Base-by-base conservation (phyloP, 148 eudicot genomes). In the Agrostemma githago region DNA sequence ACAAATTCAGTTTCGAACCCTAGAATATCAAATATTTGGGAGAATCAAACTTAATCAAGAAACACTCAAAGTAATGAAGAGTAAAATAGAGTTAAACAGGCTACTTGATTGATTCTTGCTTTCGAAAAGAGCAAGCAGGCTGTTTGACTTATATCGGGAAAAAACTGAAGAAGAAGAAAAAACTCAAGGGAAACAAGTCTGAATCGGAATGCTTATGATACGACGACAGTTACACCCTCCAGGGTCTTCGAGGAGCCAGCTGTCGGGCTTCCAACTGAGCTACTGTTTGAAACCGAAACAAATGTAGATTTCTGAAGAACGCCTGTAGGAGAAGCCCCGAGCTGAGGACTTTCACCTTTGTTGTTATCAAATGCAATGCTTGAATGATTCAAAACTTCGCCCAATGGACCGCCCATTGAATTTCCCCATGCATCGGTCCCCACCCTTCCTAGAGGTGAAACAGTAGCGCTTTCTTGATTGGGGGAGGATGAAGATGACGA, bases 321-420 rank as follows among this genome's bases (percentile, higher is more conserved):
- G 2, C 91, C 98, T 1, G 89, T 93, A 0, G 98, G 96, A 38
- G 98, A 93, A 15, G 88, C 87, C 37, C 89, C 88, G 4, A 85
- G 48, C 76, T 79, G 85, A 79, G 86, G 84, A 82, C 84, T 72
- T 48, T 76, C 81, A 8, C 73, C 82, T 70, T 66, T 74, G 21
- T 72, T 66, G 63, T 72, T 76, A 64, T 26, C 34, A 1, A 26
- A 26, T 26, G 34, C 34, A 26, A 26, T 26, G 34, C 78, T 73
- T 40, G 83, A 73, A 66, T 77, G 79, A 65, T 81, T 92, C 67
- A 90, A 77, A 21, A 85, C 98, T 80, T 93, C 98, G 2, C 90
- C 98, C 46, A 93, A 76, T 9, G 96, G 93, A 20, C 98, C 98
- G 8, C 98, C 98, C 85, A 90, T 84, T 59, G 90, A 80, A 68